Conservation (phyloP, 345 rosid species). For the Lumnitzera racemosa region DNA sequence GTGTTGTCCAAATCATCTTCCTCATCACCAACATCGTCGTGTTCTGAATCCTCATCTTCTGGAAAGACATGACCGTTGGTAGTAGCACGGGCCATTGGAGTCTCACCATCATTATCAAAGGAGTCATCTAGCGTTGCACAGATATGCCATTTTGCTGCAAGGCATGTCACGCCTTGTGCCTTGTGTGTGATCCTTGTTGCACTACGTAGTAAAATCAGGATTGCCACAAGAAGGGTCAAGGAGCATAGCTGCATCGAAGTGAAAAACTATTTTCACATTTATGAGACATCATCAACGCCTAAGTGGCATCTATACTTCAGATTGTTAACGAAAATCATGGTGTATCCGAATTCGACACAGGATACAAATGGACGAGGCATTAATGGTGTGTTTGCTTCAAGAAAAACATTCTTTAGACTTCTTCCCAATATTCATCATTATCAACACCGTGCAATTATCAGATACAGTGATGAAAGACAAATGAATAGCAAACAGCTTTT, state of each 20-base stretch:
- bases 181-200: conserved; percentile 95
- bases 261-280: not conserved
- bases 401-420: too few relatives aligned
- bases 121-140: conserved; percentile 78
- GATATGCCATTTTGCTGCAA: conserved; percentile 92
- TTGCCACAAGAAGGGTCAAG: conserved; percentile 53
- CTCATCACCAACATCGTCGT: conserved; percentile 58
- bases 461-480: too few relatives aligned
- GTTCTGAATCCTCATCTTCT: conserved; percentile 26
- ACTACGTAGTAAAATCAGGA: conserved; percentile 62
- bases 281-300: not conserved
- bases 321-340: too few relatives aligned
- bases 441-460: too few relatives aligned
- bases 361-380: too few relatives aligned
- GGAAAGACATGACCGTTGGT: conserved; percentile 12
- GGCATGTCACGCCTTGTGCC: conserved; percentile 76
- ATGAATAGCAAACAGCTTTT: too few relatives aligned
- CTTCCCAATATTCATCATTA: too few relatives aligned
- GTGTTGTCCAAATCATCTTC: conserved; percentile 83
- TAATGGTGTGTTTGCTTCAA: too few relatives aligned
- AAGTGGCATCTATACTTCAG: too few relatives aligned
- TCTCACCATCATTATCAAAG: conserved; percentile 60
- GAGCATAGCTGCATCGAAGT: conserved; percentile 58
- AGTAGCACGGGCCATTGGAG: conserved; percentile 31
- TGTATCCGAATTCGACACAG: too few relatives aligned